These are phyloP conservation scores for Podaxis rugospora DNA, from an alignment of 768 basidiomycete genomes.

Conservation along the genomic window DNA sequence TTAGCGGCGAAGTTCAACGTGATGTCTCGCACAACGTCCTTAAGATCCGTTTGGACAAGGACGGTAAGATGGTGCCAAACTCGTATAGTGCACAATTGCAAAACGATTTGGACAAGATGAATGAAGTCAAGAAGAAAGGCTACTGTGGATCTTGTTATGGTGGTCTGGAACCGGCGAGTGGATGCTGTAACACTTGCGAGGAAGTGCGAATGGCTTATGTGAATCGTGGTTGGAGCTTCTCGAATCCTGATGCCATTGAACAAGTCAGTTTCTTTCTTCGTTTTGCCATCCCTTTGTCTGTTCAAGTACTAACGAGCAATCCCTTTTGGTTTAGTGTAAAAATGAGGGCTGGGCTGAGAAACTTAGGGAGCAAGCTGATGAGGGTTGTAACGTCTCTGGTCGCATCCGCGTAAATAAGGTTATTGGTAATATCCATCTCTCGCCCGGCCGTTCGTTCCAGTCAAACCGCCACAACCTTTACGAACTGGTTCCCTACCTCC, in stretches of 20 bases:
- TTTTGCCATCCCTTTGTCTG: not conserved
- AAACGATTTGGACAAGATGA: slow-evolving; percentile 84
- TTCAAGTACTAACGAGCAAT: not conserved
- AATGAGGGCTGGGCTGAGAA: slow-evolving; percentile 95
- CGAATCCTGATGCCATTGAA: slow-evolving; percentile 85
- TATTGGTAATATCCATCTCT: slow-evolving; percentile 91
- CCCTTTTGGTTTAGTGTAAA: slow-evolving; percentile 59
- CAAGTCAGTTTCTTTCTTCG: slow-evolving; percentile 53
- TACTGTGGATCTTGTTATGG: slow-evolving; percentile 98
- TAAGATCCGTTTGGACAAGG: slow-evolving; percentile 70
- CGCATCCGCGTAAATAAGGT: slow-evolving; percentile 96
- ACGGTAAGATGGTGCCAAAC: slow-evolving; percentile 56
- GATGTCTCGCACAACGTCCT: slow-evolving; percentile 87
- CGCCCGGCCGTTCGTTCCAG: slow-evolving; percentile 95
- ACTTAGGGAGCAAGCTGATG: slow-evolving; percentile 85
- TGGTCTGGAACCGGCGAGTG: slow-evolving; percentile 64
- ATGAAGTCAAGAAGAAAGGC: slow-evolving; percentile 48
- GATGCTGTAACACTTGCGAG: slow-evolving; percentile 97
- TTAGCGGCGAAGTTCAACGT: slow-evolving; percentile 91
- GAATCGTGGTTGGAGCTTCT: slow-evolving; percentile 93
- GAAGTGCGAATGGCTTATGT: slow-evolving; percentile 89
- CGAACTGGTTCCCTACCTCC: slow-evolving; percentile 92
- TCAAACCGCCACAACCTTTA: slow-evolving; percentile 72
- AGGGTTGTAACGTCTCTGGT: slow-evolving; percentile 93
- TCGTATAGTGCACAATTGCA: slow-evolving; percentile 59